These are phyloP conservation scores for Aurinia saxatilis DNA, from an alignment of 345 rosid genomes.

Conservation along the genomic window DNA sequence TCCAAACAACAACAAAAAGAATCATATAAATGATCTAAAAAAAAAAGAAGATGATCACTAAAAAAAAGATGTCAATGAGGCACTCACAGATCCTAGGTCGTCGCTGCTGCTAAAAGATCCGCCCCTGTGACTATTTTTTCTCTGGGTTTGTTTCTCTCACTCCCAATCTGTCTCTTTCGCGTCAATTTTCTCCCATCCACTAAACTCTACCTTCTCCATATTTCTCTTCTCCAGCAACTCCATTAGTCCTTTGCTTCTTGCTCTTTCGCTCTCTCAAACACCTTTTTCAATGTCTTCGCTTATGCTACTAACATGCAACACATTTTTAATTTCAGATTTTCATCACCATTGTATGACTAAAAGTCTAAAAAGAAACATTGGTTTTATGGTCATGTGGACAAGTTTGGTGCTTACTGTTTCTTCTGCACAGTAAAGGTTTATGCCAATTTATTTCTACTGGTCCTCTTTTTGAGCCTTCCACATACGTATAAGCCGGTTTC, in stretches of 20 bases:
- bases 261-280: constrained; percentile 30
- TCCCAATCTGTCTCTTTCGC: too few relatives aligned
- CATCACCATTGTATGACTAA: background rate
- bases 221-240: background rate
- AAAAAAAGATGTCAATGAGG: too few relatives aligned
- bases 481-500: constrained; percentile 82
- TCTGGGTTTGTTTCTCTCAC: too few relatives aligned
- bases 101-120: too few relatives aligned
- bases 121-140: too few relatives aligned
- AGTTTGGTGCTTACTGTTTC: constrained; percentile 65
- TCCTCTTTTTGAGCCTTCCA: constrained; percentile 94
- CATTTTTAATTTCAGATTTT: background rate
- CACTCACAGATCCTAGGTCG: too few relatives aligned
- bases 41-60: too few relatives aligned
- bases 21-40: too few relatives aligned
- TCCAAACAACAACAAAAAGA: too few relatives aligned
- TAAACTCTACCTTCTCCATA: too few relatives aligned
- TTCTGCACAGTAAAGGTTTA: constrained; percentile 85
- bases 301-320: constrained; percentile 60
- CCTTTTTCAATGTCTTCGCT: constrained; percentile 61
- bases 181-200: too few relatives aligned
- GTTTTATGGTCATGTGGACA: background rate
- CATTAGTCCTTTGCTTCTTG: constrained; percentile 65
- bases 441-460: constrained; percentile 83
- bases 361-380: background rate